Conservation (phyloP, 257 asterid species). For the Solanum bulbocastanum region DNA sequence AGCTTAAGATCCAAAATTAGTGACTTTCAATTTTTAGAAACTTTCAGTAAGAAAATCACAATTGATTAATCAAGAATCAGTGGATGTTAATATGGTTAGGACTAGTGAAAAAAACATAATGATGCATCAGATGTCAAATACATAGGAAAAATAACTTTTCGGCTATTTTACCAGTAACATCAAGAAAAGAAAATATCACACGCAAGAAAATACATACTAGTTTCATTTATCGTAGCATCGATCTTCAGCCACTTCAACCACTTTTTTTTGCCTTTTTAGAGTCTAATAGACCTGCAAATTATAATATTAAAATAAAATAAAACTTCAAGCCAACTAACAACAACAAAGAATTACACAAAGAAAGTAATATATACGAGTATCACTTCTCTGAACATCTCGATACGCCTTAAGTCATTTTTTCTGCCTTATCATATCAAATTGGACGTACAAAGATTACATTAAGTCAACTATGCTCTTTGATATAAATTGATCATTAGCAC, state of each 20-base stretch:
- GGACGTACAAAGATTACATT: no score
- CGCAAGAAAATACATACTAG: not conserved
- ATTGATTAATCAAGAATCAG: no score
- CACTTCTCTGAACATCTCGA: not conserved
- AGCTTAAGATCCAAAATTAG: no score
- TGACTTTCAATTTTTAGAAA: no score
- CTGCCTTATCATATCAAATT: no score
- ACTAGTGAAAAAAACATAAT: no score
- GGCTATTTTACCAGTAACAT: not conserved
- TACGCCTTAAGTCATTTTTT: not conserved
- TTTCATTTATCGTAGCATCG: not conserved
- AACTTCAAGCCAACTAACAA: not conserved
- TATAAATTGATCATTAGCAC: no score
- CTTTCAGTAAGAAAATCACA: no score
- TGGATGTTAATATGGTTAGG: no score
- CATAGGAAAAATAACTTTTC: no score
- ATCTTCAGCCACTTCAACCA: not conserved
- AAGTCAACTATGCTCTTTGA: no score
- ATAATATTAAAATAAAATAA: not conserved
- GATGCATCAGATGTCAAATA: no score
- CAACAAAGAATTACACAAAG: not conserved
- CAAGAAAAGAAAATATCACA: not conserved
- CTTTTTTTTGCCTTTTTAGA: not conserved
- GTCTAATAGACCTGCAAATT: not conserved
- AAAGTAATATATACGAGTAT: not conserved